phyloP scores from a whole-genome alignment of 805 yeast species.

The Hanseniaspora mollemarum region DNA sequence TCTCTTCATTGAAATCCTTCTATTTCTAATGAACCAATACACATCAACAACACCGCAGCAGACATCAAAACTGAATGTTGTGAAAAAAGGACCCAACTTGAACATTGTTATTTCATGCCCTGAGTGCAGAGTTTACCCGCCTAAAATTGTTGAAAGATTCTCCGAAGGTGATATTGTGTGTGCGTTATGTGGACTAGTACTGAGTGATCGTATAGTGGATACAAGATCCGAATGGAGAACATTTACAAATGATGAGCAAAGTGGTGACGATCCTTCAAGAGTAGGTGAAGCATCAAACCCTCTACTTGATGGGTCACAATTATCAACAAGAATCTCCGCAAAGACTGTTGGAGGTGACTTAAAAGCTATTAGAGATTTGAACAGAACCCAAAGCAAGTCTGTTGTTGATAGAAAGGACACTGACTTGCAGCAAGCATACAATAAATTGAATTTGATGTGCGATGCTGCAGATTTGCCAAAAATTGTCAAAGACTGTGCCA shows the following conservation, averaged over 20 bases:
- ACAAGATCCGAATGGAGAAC: conserved; percentile 98
- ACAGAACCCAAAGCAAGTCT: conserved; percentile 77
- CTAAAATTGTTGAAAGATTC: conserved; percentile 86
- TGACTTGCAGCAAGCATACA: conserved; percentile 77
- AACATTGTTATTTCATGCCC: conserved; percentile 88
- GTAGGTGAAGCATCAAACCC: conserved; percentile 97
- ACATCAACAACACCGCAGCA: conserved; percentile 13
- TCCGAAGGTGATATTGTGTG: conserved; percentile 98
- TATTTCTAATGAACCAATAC: background rate
- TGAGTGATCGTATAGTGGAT: conserved; percentile 84
- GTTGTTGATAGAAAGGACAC: conserved; percentile 80
- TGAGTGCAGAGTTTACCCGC: conserved; percentile 91
- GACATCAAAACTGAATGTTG: conserved; percentile 19
- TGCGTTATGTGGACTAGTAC: conserved; percentile 88
- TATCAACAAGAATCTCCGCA: conserved; percentile 76
- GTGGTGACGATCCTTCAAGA: conserved; percentile 97
- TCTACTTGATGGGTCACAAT: conserved; percentile 76
- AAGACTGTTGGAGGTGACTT: conserved; percentile 78
- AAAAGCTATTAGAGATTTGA: conserved; percentile 78
- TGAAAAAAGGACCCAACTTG: conserved; percentile 62
- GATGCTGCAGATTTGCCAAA: conserved; percentile 92
- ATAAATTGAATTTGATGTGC: conserved; percentile 87
- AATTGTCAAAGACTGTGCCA: conserved; percentile 94
- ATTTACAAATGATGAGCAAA: conserved; percentile 92
- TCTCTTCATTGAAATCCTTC: background rate